Percentiles rank a stretch among this genome's conserved stretches.
Conservation (phyloP, 2,329 filamentous ascomycete species). For the Aspergillus fumigatiaffinis region DNA sequence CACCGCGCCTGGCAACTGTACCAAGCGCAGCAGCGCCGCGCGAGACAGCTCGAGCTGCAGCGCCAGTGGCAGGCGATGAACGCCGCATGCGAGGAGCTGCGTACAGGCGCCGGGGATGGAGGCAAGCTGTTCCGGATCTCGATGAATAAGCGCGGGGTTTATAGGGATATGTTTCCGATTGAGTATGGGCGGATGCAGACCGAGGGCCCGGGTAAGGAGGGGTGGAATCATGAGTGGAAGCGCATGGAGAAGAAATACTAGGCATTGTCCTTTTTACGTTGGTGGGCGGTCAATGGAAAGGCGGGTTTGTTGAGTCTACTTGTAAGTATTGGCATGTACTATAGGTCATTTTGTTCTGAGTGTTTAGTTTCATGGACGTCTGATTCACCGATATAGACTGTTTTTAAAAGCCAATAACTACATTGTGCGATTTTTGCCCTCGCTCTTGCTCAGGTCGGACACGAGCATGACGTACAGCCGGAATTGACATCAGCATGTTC, state of each 20-base stretch:
- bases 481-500: neutral
- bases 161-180: constrained; percentile 72
- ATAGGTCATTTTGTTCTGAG: neutral
- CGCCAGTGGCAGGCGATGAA: constrained; percentile 79
- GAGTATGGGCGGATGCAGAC: constrained; percentile 76
- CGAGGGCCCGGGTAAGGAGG: constrained; percentile 69
- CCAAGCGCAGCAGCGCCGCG: constrained; percentile 63
- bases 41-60: constrained; percentile 67
- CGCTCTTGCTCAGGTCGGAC: neutral
- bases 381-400: neutral
- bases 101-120: constrained; percentile 48
- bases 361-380: neutral
- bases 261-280: neutral
- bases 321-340: neutral
- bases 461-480: neutral
- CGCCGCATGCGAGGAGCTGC: constrained; percentile 78
- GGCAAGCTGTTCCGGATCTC: constrained; percentile 74
- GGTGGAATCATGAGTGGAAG: constrained; percentile 96
- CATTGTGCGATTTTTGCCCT: neutral
- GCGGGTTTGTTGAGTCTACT: neutral
- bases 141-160: constrained; percentile 87
- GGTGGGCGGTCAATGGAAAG: neutral
- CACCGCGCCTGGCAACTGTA: constrained; percentile 91
- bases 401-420: neutral
- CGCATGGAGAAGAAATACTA: constrained; percentile 40